phyloP scores from a whole-genome alignment of 176 grass and related monocot genomes.

The Musa itinerans region DNA sequence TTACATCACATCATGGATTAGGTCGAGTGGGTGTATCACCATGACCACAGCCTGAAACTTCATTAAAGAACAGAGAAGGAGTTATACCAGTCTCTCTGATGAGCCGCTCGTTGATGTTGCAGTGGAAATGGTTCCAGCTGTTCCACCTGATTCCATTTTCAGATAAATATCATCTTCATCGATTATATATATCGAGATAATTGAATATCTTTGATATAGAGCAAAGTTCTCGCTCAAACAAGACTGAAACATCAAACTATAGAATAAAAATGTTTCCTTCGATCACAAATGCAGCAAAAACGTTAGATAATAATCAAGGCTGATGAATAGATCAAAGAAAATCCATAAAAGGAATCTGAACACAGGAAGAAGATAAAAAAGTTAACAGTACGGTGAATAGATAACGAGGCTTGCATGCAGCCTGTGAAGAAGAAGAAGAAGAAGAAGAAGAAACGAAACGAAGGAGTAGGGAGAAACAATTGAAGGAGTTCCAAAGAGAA shows the following conservation, averaged over 20 bases:
- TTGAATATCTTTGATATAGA: not conserved
- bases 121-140: slow-evolving; percentile 90
- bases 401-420: too few relatives aligned
- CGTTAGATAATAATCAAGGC: too few relatives aligned
- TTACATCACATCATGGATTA: slow-evolving; percentile 2
- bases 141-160: slow-evolving; percentile 54
- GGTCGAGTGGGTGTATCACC: not conserved
- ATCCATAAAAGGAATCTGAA: not conserved
- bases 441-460: too few relatives aligned
- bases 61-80: not conserved
- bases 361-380: not conserved
- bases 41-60: not conserved
- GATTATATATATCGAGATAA: not conserved
- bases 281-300: too few relatives aligned
- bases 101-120: slow-evolving; percentile 53
- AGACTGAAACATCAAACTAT: too few relatives aligned
- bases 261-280: too few relatives aligned
- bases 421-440: too few relatives aligned
- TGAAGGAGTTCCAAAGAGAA: not conserved
- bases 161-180: not conserved
- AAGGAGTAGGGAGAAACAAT: not conserved
- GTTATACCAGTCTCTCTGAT: slow-evolving; percentile 57
- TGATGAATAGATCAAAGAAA: not conserved
- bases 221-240: not conserved
- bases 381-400: too few relatives aligned